These are phyloP conservation scores for Capsicum chinense DNA, from an alignment of 257 asterid species.

Conservation along the genomic window DNA sequence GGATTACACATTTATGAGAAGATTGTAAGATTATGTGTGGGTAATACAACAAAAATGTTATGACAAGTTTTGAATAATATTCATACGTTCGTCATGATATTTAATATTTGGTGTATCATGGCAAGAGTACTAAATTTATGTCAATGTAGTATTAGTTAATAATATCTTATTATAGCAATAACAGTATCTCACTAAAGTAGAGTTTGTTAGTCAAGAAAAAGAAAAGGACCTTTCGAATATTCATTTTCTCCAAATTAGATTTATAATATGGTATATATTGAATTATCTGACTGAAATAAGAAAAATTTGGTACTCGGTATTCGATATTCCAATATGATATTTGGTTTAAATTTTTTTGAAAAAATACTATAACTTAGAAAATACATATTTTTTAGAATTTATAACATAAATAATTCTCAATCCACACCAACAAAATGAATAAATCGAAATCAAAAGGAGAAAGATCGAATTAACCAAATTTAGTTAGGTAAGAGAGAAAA, in stretches of 20 bases:
- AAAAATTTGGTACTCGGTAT: too few species aligned
- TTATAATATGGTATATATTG: too few species aligned
- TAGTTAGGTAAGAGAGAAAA: background rate
- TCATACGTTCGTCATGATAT: slow-evolving; percentile 9
- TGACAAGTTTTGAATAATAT: background rate
- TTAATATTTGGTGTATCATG: slow-evolving; percentile 7
- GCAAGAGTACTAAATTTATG: background rate
- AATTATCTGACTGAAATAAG: too few species aligned
- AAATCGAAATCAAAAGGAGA: background rate
- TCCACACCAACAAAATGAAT: background rate
- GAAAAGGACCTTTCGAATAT: too few species aligned
- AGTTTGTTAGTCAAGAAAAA: too few species aligned
- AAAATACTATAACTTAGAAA: too few species aligned
- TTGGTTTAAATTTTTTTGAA: too few species aligned
- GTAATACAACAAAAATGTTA: slow-evolving; percentile 15
- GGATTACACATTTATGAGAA: background rate
- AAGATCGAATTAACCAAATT: background rate
- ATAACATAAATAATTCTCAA: background rate
- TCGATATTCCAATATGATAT: too few species aligned
- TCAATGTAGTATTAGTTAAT: background rate
- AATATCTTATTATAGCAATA: too few species aligned
- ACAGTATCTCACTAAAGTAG: too few species aligned
- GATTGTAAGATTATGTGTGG: background rate
- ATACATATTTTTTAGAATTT: too few species aligned
- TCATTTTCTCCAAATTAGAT: too few species aligned